Conservation (phyloP, 108 stramenopile genomes). For the Poteriospumella lacustris region DNA sequence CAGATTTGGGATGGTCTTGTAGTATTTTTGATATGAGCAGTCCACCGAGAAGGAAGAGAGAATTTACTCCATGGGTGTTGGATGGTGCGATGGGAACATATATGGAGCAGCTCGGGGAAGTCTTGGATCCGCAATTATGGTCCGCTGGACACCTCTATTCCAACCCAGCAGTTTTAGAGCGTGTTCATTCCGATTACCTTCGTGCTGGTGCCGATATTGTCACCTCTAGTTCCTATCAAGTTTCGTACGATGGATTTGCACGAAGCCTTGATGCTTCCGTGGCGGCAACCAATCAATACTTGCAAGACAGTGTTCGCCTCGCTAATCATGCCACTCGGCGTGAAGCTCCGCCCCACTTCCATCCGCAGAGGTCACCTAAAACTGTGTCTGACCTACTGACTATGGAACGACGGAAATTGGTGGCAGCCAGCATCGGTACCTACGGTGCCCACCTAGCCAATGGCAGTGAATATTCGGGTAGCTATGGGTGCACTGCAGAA, state of each 20-base stretch:
- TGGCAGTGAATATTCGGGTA: slow-evolving; percentile 44
- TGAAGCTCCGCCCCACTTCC: too few relatives aligned
- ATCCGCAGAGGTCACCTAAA: too few relatives aligned
- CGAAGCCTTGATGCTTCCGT: too few relatives aligned
- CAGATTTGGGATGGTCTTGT: too few relatives aligned
- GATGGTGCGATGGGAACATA: slow-evolving; percentile 21
- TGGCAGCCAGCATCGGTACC: slow-evolving; percentile 46
- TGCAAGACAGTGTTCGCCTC: too few relatives aligned
- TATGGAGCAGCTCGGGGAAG: neutral
- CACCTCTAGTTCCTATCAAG: slow-evolving; percentile 43
- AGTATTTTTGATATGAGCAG: too few relatives aligned
- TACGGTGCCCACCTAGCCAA: slow-evolving; percentile 43
- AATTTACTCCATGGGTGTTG: too few relatives aligned
- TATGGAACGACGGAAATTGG: slow-evolving; percentile 29
- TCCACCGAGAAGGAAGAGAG: too few relatives aligned
- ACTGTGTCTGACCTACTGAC: too few relatives aligned
- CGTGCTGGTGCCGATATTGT: slow-evolving; percentile 41
- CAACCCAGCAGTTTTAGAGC: slow-evolving; percentile 32
- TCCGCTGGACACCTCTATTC: neutral
- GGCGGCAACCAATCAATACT: neutral
- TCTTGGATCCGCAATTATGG: slow-evolving; percentile 10
- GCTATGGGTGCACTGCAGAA: slow-evolving; percentile 27
- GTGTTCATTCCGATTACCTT: slow-evolving; percentile 32
- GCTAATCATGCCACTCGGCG: too few relatives aligned
- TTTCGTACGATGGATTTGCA: slow-evolving; percentile 41